Evolutionary conservation across 2,329 filamentous ascomycete genomes (phyloP), one percentile per base, ranked within the genome.

Genomic region (Aureobasidium zeae): DNA sequence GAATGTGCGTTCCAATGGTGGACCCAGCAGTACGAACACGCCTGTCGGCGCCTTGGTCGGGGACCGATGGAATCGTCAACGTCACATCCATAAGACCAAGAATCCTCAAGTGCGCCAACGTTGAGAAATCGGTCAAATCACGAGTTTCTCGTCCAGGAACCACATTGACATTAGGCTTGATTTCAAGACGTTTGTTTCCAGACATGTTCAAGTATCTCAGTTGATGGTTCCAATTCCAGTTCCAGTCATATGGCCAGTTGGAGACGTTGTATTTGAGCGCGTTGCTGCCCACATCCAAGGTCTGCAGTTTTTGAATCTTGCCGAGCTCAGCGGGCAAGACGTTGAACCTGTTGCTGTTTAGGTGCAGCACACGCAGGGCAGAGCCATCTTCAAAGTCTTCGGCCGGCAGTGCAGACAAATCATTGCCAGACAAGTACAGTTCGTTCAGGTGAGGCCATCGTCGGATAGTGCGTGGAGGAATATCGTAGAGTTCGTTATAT

Each of bases 201-300:
- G 89, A 96, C 57, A 98, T 72, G 57, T 96, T 98, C 50, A 98
- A 79, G 58, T 93, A 98, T 50, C 88, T 83, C 52, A 98, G 68
- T 55, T 95, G 93, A 36, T 84, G 86, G 57, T 98, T 98, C 72
- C 91, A 85, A 58, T 96, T 96, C 91, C 91, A 98, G 57, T 98
- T 98, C 91, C 91, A 98, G 60, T 98, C 91, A 59, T 98, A 98
- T 0, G 89, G 91, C 72, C 94, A 94, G 57, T 98, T 98, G 21
- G 87, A 91, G 35, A 98, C 93, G 60, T 98, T 98, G 73, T 98
- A 98, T 63, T 96, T 98, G 46, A 98, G 71, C 16, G 77, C 80
- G 59, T 98, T 98, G 71, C 85, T 95, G 48, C 88, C 89, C 50
- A 93, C 93, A 63, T 98, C 91, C 38, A 98, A 72, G 37, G 95